phyloP scores from a whole-genome alignment of 192 early-diverging fungal species.

The Coemansia sp. region DNA sequence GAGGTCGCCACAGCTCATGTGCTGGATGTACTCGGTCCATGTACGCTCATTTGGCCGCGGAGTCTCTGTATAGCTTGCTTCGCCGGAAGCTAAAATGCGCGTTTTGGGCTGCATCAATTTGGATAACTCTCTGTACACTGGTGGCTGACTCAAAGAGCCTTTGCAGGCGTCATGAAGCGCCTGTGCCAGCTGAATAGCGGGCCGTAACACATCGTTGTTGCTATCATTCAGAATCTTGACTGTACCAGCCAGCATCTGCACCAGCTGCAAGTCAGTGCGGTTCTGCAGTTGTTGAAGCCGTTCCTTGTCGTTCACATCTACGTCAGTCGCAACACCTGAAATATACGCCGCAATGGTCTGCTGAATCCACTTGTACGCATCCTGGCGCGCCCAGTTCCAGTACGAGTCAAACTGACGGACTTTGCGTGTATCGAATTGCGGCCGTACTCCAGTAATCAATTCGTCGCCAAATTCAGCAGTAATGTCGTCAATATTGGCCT shows the following conservation, averaged over 20 bases:
- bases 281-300: slow-evolving; percentile 65
- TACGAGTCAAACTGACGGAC: slow-evolving; percentile 63
- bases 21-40: no score
- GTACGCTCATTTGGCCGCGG: no score
- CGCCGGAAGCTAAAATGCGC: no score
- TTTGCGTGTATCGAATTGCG: slow-evolving; percentile 75
- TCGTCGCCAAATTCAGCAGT: slow-evolving; percentile 81
- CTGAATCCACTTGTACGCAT: neutral
- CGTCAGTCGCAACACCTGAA: slow-evolving; percentile 62
- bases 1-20: neutral
- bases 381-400: no score
- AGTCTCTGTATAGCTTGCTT: no score
- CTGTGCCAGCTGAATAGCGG: slow-evolving; percentile 37
- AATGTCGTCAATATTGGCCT: slow-evolving; percentile 76
- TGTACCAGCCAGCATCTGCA: slow-evolving; percentile 78
- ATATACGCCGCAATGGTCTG: slow-evolving; percentile 79
- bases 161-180: no score
- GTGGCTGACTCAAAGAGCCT: no score
- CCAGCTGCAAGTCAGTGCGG: slow-evolving; percentile 69
- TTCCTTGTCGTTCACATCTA: slow-evolving; percentile 63
- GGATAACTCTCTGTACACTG: no score
- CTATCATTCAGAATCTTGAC: slow-evolving; percentile 56
- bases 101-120: no score
- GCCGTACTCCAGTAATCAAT: slow-evolving; percentile 74
- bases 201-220: slow-evolving; percentile 66